A percentile compares a stretch with the other conserved stretches of the same genome.
phyloP scores from a whole-genome alignment of 2,329 filamentous ascomycete species.

The Cytospora leucostoma region DNA sequence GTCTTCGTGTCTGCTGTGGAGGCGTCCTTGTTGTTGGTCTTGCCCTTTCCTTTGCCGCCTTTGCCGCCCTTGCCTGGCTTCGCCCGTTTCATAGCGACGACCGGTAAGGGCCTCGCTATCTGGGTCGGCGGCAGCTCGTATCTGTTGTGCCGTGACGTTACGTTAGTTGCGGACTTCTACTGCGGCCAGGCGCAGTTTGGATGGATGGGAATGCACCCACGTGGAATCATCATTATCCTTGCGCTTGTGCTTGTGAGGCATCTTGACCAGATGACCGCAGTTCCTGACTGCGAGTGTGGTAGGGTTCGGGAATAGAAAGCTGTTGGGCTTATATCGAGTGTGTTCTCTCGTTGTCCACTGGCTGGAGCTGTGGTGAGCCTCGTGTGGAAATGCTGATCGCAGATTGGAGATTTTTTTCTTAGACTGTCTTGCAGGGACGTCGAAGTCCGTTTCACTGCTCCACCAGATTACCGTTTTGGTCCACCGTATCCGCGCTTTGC shows the following conservation, averaged over 20 bases:
- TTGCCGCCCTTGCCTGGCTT: slow-evolving; percentile 9
- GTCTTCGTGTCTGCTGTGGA: slow-evolving; percentile 31
- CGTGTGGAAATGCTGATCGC: slow-evolving; percentile 19
- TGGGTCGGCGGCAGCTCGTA: slow-evolving; percentile 54
- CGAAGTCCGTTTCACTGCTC: slow-evolving; percentile 5
- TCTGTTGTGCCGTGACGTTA: slow-evolving; percentile 35
- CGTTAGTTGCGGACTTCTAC: slow-evolving; percentile 6
- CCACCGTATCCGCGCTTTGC: slow-evolving; percentile 8
- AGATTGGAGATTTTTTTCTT: slow-evolving; percentile 20
- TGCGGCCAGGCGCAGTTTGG: slow-evolving; percentile 8
- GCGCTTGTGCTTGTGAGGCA: slow-evolving; percentile 88
- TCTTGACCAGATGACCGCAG: slow-evolving; percentile 40
- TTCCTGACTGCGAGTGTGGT: not conserved
- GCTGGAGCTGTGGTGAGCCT: not conserved
- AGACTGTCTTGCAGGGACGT: not conserved
- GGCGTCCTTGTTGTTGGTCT: slow-evolving; percentile 31
- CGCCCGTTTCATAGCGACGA: slow-evolving; percentile 37
- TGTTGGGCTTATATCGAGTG: not conserved
- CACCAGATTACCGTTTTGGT: slow-evolving; percentile 16
- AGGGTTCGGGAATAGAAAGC: slow-evolving; percentile 2
- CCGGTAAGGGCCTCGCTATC: slow-evolving; percentile 53
- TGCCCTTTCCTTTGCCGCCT: slow-evolving; percentile 26
- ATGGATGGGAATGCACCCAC: slow-evolving; percentile 40
- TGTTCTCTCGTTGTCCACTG: slow-evolving; percentile 8
- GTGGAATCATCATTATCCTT: slow-evolving; percentile 56